These are phyloP conservation scores for Aspergillus bertholletiae DNA, from an alignment of 495 filamentous ascomycete genomes.

Conservation along the genomic window DNA sequence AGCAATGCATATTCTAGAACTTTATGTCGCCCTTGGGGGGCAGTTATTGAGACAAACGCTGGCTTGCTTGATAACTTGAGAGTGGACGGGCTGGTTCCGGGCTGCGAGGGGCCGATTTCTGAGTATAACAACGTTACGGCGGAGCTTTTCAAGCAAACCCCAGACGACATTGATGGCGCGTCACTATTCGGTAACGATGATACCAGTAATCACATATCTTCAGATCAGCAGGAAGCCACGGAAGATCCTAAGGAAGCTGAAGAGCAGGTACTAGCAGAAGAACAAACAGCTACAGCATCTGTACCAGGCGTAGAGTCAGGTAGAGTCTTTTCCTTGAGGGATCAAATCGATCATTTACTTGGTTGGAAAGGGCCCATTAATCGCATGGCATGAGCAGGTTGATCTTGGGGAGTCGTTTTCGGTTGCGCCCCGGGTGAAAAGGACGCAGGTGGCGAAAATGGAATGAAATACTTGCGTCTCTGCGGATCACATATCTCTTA, in stretches of 20 bases:
- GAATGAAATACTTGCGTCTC: not conserved
- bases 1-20: not conserved
- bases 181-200: not conserved
- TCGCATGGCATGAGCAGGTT: not conserved
- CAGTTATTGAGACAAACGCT: not conserved
- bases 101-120: not conserved
- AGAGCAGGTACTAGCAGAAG: not conserved
- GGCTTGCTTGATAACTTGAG: not conserved
- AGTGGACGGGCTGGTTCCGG: not conserved
- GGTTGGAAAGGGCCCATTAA: conserved; percentile 34
- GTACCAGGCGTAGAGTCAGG: not conserved
- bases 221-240: not conserved
- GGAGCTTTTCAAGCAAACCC: not conserved
- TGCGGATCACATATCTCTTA: not conserved
- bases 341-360: conserved; percentile 34
- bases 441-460: not conserved
- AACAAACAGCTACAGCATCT: not conserved
- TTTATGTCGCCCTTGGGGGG: not conserved
- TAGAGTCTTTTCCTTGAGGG: conserved; percentile 13
- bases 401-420: not conserved
- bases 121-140: not conserved
- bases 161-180: not conserved
- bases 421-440: not conserved
- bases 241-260: not conserved
- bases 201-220: not conserved